Base-by-base conservation (phyloP, 306 rosid species). In the cucumber (Cucumis sativus) region DNA sequence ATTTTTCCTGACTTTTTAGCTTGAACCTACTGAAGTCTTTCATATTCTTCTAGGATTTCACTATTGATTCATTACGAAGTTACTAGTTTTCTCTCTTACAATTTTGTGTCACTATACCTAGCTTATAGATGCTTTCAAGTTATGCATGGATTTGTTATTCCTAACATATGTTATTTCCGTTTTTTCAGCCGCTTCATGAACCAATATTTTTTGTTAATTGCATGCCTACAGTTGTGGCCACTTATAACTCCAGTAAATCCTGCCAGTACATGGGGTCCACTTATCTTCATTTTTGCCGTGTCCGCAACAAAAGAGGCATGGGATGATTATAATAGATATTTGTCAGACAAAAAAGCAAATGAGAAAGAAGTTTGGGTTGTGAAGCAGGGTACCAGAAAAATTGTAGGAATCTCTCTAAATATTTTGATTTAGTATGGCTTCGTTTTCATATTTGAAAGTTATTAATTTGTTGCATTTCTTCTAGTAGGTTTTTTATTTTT, bases 181-280 rank as follows among this genome's bases (percentile, higher is more conserved):
- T 74, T 76, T 88, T 87, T 77, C 96, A 95, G 99, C 91, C 97
- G 99, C 79, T 95, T 95, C 88, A 95, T 95, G 99, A 95, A 95
- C 85, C 99, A 92, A 87, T 95, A 95, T 88, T 95, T 95, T 89
- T 85, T 95, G 89, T 83, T 95, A 83, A 95, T 95, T 84, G 99
- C 99, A 39, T 95, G 99, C 87, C 93, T 95, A 84, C 99, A 95
- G 88, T 83, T 95, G 64, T 95, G 99, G 99, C 83, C 99, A 43
- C 97, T 95, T 75, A 95, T 95, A 21, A 95, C 99, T 80, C 99
- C 99, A 23, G 99, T 95, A 71, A 95, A 95, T 87, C 99, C 99
- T 64, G 99, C 97, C 80, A 95, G 99, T 79, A 95, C 99, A 52
- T 95, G 99, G 99, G 99, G 99, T 81, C 99, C 99, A 13, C 99